Evolutionary conservation across 2,329 filamentous ascomycete species (phyloP), one percentile per base, ranked within the genome.

Genomic region (Chaetomium sp.): DNA sequence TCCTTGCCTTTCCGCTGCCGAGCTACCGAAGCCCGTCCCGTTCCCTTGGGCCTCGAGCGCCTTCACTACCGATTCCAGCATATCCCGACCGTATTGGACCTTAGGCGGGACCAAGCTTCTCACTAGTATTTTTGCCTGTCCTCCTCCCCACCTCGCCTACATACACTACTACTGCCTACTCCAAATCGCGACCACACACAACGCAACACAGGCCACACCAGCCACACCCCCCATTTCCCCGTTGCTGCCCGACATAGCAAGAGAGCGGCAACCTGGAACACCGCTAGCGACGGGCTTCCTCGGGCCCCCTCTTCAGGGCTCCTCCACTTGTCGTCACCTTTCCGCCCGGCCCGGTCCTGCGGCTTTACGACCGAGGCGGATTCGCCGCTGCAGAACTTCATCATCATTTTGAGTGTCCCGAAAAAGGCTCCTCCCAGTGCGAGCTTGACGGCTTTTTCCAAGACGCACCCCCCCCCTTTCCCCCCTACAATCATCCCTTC

Each of bases 181-280:
- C 19, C 19, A 27, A 27, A 27, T 27, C 19, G 19, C 19, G 19
- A 55, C 44, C 34, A 54, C 38, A 56, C 44, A 47, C 41, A 52
- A 52, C 55, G 50, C 50, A 47, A 51, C 55, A 48, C 51, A 46
- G 36, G 43, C 46, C 54, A 52, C 48, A 53, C 40, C 19, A 3
- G 19, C 19, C 19, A 27, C 19, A 27, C 19, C 19, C 19, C 19
- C 19, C 19, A 27, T 27, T 27, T 27, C 19, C 38, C 47, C 46
- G 55, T 64, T 64, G 63, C 62, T 65, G 63, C 63, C 63, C 63
- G 63, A 27, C 19, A 27, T 27, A 27, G 19, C 19, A 27, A 27
- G 19, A 27, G 19, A 27, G 19, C 19, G 19, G 19, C 19, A 27
- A 27, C 19, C 19, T 27, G 19, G 19, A 27, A 27, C 19, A 27